A percentile compares a stretch with the other conserved stretches of the same genome.
Conservation (phyloP, 164 flowering plant species). For the Paratinospora sagittata region DNA sequence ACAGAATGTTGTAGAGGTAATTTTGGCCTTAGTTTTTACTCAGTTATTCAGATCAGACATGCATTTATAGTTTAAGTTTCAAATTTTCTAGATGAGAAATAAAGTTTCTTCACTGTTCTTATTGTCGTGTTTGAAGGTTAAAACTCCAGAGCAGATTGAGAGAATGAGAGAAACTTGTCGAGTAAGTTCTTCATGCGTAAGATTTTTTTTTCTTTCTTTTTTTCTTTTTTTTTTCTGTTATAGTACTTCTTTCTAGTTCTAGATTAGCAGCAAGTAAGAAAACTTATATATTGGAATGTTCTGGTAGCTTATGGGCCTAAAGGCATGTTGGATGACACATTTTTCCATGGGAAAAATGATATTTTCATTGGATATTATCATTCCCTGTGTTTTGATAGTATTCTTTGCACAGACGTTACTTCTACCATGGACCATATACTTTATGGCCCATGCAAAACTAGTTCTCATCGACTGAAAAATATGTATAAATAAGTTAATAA, state of each 20-base stretch:
- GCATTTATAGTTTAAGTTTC: too few species aligned
- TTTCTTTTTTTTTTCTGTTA: background rate
- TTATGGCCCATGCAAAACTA: too few species aligned
- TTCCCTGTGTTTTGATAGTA: background rate
- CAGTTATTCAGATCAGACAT: background rate
- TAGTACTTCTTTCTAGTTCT: background rate
- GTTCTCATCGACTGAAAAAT: too few species aligned
- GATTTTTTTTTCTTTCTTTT: background rate
- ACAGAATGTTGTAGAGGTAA: constrained; percentile 88
- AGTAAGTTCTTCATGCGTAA: constrained; percentile 40
- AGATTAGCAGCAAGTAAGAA: background rate
- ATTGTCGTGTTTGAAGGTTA: constrained; percentile 47
- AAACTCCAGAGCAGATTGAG: constrained; percentile 74
- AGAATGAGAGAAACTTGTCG: constrained; percentile 80
- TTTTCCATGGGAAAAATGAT: background rate
- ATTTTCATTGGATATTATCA: background rate
- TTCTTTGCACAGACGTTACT: too few species aligned
- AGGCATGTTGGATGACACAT: too few species aligned
- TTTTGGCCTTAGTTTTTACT: background rate
- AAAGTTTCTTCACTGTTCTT: background rate
- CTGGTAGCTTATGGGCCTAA: too few species aligned
- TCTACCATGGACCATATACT: background rate
- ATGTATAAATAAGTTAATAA: too few species aligned
- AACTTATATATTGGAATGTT: too few species aligned
- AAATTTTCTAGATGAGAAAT: background rate